Percentiles rank a stretch among this genome's conserved stretches.
phyloP scores from a whole-genome alignment of 2,329 filamentous ascomycete genomes.

The Alternaria triticina region DNA sequence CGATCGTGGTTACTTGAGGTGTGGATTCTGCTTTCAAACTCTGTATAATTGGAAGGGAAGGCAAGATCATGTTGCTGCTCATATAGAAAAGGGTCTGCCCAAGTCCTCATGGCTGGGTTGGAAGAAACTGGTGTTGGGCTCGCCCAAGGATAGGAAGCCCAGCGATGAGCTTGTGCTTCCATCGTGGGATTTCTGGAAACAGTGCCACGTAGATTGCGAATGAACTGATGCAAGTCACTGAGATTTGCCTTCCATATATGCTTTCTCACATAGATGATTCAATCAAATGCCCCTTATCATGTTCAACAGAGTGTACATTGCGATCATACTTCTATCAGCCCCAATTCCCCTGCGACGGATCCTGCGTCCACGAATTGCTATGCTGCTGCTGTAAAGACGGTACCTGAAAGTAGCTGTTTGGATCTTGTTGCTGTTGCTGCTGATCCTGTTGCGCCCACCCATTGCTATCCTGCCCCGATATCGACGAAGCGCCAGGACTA shows the following conservation, averaged over 20 bases:
- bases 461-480: background rate
- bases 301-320: background rate
- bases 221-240: too few species aligned
- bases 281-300: too few species aligned
- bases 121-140: too few species aligned
- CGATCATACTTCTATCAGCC: background rate
- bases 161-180: too few species aligned
- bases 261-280: too few species aligned
- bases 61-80: background rate
- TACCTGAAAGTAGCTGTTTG: constrained; percentile 7
- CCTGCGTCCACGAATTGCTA: constrained; percentile 2
- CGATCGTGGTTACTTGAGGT: background rate
- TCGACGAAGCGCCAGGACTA: constrained; percentile 16
- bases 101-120: background rate
- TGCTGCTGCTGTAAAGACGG: constrained; percentile 5
- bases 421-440: constrained; percentile 1
- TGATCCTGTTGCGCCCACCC: constrained; percentile 1
- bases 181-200: too few species aligned
- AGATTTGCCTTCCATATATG: too few species aligned
- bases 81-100: background rate
- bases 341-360: constrained; percentile 7
- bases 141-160: too few species aligned
- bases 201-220: too few species aligned
- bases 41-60: constrained; percentile 1
- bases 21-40: constrained; percentile 1